These are phyloP conservation scores for Leccinum longicurvipes DNA, from an alignment of 768 basidiomycete genomes.

Conservation along the genomic window DNA sequence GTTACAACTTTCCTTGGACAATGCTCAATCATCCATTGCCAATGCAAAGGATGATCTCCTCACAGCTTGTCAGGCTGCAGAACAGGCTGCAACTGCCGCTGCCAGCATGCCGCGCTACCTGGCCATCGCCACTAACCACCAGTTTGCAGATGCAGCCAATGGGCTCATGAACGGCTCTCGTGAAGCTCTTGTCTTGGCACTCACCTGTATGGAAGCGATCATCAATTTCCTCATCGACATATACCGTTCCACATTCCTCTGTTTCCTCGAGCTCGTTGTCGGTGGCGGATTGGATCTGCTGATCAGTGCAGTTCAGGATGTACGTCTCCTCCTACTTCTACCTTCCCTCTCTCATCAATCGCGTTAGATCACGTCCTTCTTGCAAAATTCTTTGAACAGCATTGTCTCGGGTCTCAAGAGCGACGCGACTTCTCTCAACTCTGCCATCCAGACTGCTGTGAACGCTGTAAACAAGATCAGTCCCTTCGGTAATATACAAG, in stretches of 20 bases:
- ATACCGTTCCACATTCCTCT: conserved; percentile 91
- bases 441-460: conserved; percentile 59
- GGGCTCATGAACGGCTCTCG: conserved; percentile 75
- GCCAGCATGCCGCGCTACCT: conserved; percentile 88
- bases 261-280: conserved; percentile 88
- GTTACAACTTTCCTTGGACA: conserved; percentile 66
- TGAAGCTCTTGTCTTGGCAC: conserved; percentile 62
- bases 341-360: conserved; percentile 7
- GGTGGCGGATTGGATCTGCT: conserved; percentile 76
- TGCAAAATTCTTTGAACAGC: conserved; percentile 54
- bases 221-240: conserved; percentile 91
- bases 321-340: conserved; percentile 35
- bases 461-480: conserved; percentile 72
- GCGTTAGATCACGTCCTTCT: conserved; percentile 64
- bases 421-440: conserved; percentile 66
- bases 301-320: conserved; percentile 81
- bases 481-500: conserved; percentile 63
- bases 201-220: conserved; percentile 83
- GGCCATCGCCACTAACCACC: conserved; percentile 79
- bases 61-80: conserved; percentile 81
- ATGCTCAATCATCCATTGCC: conserved; percentile 63
- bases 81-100: conserved; percentile 74
- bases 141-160: conserved; percentile 76
- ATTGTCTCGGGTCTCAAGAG: conserved; percentile 72
- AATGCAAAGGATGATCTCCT: conserved; percentile 75